Percentiles rank a stretch among this genome's conserved stretches.
Evolutionary conservation across 106 monocot genomes (phyloP).

Genomic region (Allium sativum): DNA sequence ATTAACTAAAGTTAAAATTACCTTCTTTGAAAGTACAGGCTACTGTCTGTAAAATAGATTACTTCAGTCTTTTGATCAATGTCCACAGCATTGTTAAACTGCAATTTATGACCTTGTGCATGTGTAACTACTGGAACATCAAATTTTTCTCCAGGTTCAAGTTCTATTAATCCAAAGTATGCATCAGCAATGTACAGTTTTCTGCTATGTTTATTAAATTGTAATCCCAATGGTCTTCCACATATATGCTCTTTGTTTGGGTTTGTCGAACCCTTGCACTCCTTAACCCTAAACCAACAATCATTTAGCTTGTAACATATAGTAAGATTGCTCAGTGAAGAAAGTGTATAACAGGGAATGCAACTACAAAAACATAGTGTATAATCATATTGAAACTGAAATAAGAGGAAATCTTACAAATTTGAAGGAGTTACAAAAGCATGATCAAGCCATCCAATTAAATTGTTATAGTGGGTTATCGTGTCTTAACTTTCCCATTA

Average conservation of each 20-base stretch:
- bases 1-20: slow-evolving; percentile 9
- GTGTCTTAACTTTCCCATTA: too few species aligned
- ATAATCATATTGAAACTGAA: too few species aligned
- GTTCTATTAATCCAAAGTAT: slow-evolving; percentile 36
- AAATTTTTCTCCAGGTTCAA: slow-evolving; percentile 9
- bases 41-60: slow-evolving; percentile 72
- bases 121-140: slow-evolving; percentile 12
- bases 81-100: slow-evolving; percentile 59
- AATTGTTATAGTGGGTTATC: too few species aligned
- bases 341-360: too few species aligned
- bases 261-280: slow-evolving; percentile 35
- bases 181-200: slow-evolving; percentile 77
- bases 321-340: too few species aligned
- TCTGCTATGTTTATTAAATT: slow-evolving; percentile 36
- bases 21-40: slow-evolving; percentile 48
- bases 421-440: slow-evolving; percentile 21
- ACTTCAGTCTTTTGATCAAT: slow-evolving; percentile 40
- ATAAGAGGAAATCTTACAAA: slow-evolving; percentile 14
- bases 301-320: too few species aligned
- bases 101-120: slow-evolving; percentile 16
- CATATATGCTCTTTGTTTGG: slow-evolving; percentile 30
- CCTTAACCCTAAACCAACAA: slow-evolving; percentile 21
- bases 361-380: too few species aligned
- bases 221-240: slow-evolving; percentile 61
- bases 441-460: slow-evolving; percentile 25